Conservation (phyloP, 257 asterid genomes). For the Solanum medicagineum region DNA sequence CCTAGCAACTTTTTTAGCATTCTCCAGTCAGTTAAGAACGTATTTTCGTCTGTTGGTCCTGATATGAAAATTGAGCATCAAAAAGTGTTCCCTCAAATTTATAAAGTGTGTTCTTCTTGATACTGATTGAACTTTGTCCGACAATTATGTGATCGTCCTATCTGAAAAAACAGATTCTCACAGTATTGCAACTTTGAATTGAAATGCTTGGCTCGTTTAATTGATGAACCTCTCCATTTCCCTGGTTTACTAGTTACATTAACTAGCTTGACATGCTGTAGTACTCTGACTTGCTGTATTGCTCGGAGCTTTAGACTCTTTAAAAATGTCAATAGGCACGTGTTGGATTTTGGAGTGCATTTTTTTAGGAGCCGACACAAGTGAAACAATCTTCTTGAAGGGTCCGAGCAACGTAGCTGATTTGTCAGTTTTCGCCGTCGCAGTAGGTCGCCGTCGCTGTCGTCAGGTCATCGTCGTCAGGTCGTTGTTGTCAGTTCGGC, state of each 20-base stretch:
- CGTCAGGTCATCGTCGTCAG: too few relatives aligned
- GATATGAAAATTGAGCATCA: background rate
- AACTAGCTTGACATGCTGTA: background rate
- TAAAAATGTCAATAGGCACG: background rate
- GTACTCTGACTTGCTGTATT: background rate
- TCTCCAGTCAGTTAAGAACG: background rate
- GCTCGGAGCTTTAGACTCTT: background rate
- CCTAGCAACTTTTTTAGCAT: background rate
- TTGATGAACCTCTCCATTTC: background rate
- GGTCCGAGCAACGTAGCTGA: background rate
- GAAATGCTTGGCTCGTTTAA: background rate
- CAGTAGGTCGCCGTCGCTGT: too few relatives aligned
- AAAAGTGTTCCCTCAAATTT: background rate
- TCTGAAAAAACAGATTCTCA: background rate
- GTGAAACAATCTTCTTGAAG: background rate
- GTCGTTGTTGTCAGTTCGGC: too few relatives aligned
- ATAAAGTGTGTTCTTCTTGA: background rate
- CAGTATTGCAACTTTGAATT: background rate
- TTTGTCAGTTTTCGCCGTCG: too few relatives aligned
- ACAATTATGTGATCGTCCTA: background rate
- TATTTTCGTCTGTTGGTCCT: background rate
- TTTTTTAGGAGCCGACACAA: background rate
- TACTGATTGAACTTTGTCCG: background rate
- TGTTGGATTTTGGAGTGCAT: background rate
- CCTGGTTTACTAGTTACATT: background rate